A percentile compares a stretch with the other conserved stretches of the same genome.
phyloP scores from a whole-genome alignment of 2,329 filamentous ascomycete species.

The Calonectria pauciramosa region DNA sequence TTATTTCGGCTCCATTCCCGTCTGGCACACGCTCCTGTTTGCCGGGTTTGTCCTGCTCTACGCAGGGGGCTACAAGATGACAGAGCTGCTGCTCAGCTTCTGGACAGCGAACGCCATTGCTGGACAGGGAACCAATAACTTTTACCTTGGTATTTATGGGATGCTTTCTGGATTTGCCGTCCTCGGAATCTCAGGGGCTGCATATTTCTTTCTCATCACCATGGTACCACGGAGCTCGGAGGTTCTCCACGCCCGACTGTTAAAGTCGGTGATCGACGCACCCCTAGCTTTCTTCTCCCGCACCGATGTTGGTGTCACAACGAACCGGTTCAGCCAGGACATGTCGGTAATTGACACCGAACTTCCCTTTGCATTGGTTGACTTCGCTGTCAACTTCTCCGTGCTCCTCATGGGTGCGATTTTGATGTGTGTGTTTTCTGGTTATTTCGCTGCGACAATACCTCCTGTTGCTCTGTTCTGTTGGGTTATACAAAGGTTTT shows the following conservation, averaged over 20 bases:
- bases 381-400: constrained; percentile 29
- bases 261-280: constrained; percentile 38
- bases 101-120: constrained; percentile 19
- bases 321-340: constrained; percentile 57
- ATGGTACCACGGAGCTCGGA: constrained; percentile 22
- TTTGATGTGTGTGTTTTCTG: constrained; percentile 33
- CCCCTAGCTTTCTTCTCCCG: constrained; percentile 54
- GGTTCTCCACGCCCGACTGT: constrained; percentile 27
- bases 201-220: constrained; percentile 17
- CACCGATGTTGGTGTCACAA: constrained; percentile 53
- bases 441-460: constrained; percentile 24
- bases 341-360: constrained; percentile 52
- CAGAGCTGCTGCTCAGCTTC: constrained; percentile 31
- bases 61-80: constrained; percentile 31
- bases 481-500: constrained; percentile 46
- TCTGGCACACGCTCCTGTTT: constrained; percentile 4
- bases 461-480: constrained; percentile 20
- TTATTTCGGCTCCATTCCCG: not conserved
- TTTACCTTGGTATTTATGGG: constrained; percentile 32
- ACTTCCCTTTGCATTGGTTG: constrained; percentile 47
- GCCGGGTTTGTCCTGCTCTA: constrained; percentile 10
- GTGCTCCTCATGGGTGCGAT: constrained; percentile 20
- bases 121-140: constrained; percentile 24
- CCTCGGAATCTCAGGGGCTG: constrained; percentile 8
- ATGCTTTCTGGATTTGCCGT: constrained; percentile 28